phyloP scores from a whole-genome alignment of 352 stramenopile species.

The Pythium coloratum region DNA sequence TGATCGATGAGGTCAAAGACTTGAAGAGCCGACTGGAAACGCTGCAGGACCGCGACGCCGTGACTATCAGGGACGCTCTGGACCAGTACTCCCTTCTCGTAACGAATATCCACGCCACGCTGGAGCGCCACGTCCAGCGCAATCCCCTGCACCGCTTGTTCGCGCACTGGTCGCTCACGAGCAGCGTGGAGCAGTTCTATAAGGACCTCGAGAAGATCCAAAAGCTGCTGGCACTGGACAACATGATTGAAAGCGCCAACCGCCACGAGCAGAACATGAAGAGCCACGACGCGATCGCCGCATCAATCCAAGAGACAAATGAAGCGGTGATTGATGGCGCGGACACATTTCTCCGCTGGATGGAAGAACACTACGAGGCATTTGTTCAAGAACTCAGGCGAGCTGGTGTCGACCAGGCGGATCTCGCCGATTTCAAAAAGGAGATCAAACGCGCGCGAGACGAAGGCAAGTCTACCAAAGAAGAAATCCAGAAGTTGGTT shows the following conservation, averaged over 20 bases:
- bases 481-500: too few relatives aligned
- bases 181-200: constrained; percentile 18
- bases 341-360: too few relatives aligned
- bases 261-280: too few relatives aligned
- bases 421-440: constrained; percentile 19
- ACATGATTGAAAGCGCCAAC: too few relatives aligned
- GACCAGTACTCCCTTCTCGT: constrained; percentile 15
- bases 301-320: too few relatives aligned
- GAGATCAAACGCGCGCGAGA: constrained; percentile 9
- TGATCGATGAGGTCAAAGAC: constrained; percentile 12
- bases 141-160: constrained; percentile 2
- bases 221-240: too few relatives aligned
- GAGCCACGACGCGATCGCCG: not conserved
- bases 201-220: constrained; percentile 1
- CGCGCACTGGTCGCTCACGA: constrained; percentile 21
- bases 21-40: constrained; percentile 8
- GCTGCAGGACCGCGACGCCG: constrained; percentile 7
- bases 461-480: too few relatives aligned
- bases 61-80: constrained; percentile 1
- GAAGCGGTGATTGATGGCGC: too few relatives aligned
- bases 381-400: not conserved
- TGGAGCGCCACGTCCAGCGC: constrained; percentile 12
- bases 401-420: not conserved
- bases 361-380: too few relatives aligned
- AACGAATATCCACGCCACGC: not conserved